Base-by-base conservation (phyloP, 1,284 basidiomycete species). In the Irpex sp. region DNA sequence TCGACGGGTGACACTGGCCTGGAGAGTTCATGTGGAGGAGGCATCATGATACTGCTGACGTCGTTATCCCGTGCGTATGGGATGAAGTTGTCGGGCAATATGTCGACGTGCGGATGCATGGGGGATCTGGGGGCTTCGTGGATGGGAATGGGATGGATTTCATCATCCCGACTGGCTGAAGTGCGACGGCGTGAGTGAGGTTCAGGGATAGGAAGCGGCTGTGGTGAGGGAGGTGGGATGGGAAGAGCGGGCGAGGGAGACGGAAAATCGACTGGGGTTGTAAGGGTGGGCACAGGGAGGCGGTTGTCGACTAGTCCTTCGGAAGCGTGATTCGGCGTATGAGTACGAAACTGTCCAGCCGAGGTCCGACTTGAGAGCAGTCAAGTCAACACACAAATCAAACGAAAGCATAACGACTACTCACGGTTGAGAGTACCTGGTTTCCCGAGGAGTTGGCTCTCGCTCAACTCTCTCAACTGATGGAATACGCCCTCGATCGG, bases 21-120 rank as follows among this genome's bases (percentile, higher is more conserved):
- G 4, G 70, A 69, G 8, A 78, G 62, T 61, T 71, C 74, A 60
- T 78, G 73, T 2, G 79, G 78, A 0, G 76, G 72, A 19, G 77
- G 79, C 1, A 81, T 39, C 9, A 21, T 55, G n/a, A 79, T 76
- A 35, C 60, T 39, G 56, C 63, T 42, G 10, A 52, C 21, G 19
- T 63, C 61, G 37, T 66, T 63, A 28, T 68, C 64, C 56, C 74
- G 69, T 5, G 73, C 73, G 49, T 66, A 70, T 0, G 78, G 80
- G n/a, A 81, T 79, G 72, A 71, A 80, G 53, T 69, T 70, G 37
- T 81, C 79, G 0, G 73, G 73, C 0, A 70, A 74, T 18, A 69
- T 59, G 12, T 65, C 66, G 21, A 71, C 60, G 0, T 63, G 65
- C n/a, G 66, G 68, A 45, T 67, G 73, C 16, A 47, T 35, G 4